These are phyloP conservation scores for Tylopilus felleus DNA, from an alignment of 768 basidiomycete species.

Conservation along the genomic window DNA sequence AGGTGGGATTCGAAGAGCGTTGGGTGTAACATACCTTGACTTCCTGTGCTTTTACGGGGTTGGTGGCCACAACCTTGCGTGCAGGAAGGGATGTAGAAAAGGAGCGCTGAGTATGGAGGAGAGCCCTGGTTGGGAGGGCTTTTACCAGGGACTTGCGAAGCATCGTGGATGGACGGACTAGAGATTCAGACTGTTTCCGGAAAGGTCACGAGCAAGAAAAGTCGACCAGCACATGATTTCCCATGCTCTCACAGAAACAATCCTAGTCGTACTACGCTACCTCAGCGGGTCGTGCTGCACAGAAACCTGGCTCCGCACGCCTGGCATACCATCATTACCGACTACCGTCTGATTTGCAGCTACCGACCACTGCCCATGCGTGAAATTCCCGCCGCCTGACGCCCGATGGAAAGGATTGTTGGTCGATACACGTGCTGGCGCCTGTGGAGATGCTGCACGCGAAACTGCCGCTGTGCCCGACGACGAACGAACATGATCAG, in stretches of 20 bases:
- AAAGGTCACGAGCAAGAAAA: slow-evolving; percentile 16
- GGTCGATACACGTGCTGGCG: slow-evolving; percentile 24
- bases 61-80: slow-evolving; percentile 62
- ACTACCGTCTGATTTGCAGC: not conserved
- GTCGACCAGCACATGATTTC: slow-evolving; percentile 20
- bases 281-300: slow-evolving; percentile 29
- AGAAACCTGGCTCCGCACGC: slow-evolving; percentile 7
- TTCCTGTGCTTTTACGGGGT: slow-evolving; percentile 77
- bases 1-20: slow-evolving; percentile 1
- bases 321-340: slow-evolving; percentile 1
- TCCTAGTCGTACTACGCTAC: slow-evolving; percentile 9
- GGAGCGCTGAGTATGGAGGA: slow-evolving; percentile 49
- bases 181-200: slow-evolving; percentile 10
- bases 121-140: slow-evolving; percentile 34
- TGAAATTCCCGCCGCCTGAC: slow-evolving; percentile 6
- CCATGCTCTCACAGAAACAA: slow-evolving; percentile 4
- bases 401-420: slow-evolving; percentile 32
- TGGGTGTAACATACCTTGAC: slow-evolving; percentile 53
- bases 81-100: slow-evolving; percentile 66
- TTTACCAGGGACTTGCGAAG: slow-evolving; percentile 58
- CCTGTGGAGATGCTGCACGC: slow-evolving; percentile 18
- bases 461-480: slow-evolving; percentile 4
- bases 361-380: slow-evolving; percentile 4
- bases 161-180: slow-evolving; percentile 42
- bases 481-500: slow-evolving; percentile 19